Evolutionary conservation across 225 moss, liverwort and hornwort genomes (phyloP), one percentile per base, ranked within the genome.

Genomic region (Sphagnum tenellum): DNA sequence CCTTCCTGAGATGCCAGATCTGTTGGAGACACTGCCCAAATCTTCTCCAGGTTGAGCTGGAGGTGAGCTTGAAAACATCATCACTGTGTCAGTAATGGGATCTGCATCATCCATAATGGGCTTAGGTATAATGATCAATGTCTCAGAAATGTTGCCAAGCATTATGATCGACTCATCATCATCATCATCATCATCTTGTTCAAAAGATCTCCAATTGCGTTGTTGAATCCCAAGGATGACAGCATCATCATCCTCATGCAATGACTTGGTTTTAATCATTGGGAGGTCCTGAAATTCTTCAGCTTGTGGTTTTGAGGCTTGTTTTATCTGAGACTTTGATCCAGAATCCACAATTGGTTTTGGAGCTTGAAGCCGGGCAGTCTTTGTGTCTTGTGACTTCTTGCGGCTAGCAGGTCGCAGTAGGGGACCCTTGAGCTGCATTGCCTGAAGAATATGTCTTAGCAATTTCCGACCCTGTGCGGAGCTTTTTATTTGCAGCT

Each of bases 381-480:
- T 57, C 44, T 52, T n/a, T 44, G 71, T 49, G 56, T 58, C 72
- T 51, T 69, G 53, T 8, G 69, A 66, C 44, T 68, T 10, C 56
- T 73, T 75, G 6, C 48, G 70, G 6, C 65, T 50, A 8, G 46
- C 58, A 8, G 65, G 61, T 48, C 65, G 68, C 45, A 78, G 64
- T 75, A 75, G 73, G 52, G 29, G 29, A 45, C 71, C 60, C 66
- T 76, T 81, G n/a, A 70, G 50, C n/a, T 78, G 69, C 57, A 72
- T 45, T 6, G 81, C 66, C 12, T 71, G 68, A 63, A 82, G 66
- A 13, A 69, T 79, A 7, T 74, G 71, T 64, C 71, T 79, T 3
- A 72, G 69, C 8, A 12, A 55, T 56, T 67, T 68, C 50, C 69
- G 63, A 55, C 72, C 72, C 66, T 72, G 68, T 14, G 56, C 60